Evolutionary conservation across 371 early-diverging fungal genomes (phyloP), one percentile per base, ranked within the genome.

Genomic region (Capillidium heterosporum): DNA sequence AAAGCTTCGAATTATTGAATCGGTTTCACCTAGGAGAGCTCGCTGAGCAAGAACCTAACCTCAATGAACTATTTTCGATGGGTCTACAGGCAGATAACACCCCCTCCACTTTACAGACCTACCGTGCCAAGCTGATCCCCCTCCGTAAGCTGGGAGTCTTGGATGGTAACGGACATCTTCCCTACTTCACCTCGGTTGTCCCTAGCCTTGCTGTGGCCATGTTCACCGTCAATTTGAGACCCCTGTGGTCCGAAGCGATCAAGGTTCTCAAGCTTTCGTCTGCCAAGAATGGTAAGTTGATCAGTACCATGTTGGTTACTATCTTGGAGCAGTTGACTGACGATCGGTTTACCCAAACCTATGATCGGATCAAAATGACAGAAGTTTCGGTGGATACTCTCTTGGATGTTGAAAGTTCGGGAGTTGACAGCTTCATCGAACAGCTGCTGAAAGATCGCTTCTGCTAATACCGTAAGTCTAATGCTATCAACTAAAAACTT

Each of bases 201-300:
- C 49, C 31, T 21, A 66, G 35, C 42, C 23, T 47, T 17, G 35
- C 17, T 57, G 15, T 47, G 67, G 71, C 76, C 26, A 63, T 84
- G 23, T 67, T 88, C 23, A 77, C 82, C 10, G 72, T 85, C 60
- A 85, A 87, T 60, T 78, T 91, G 31, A 75, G 74, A 41, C 85
- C 87, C 1, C 63, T 92, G n/a, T 91, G 91, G 91, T 69, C 77
- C 4, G 87, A 87, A 55, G 82, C 80, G 8, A 78, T 68, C 15
- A 71, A 75, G 35, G 62, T 76, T 2, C 63, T 93, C 29, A 67
- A 69, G 19, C 66, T 66, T 4, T 63, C 75, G 24, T 76, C 85
- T 0, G 68, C 67, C 21, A 56, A 69, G 17, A 61, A 80, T 32
- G 61, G 71, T 0, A 72, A 75, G 15, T 63, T 72, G 17, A 73